phyloP scores from a whole-genome alignment of 352 stramenopile genomes.

The Phytopythium oedochilum region DNA sequence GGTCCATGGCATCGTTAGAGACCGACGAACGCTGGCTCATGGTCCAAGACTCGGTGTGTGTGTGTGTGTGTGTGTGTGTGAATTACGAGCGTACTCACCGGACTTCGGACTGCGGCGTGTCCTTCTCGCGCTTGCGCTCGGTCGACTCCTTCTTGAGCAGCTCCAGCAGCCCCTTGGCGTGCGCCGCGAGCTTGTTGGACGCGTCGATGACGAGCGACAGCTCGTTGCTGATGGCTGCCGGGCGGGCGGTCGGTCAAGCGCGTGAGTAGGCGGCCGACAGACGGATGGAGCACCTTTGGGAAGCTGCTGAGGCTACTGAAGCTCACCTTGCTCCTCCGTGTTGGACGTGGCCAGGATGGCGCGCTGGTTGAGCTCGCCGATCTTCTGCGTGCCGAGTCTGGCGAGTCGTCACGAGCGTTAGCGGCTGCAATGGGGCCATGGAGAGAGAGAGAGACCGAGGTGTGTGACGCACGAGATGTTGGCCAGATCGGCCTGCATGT shows the following conservation, averaged over 20 bases:
- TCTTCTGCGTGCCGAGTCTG: slow-evolving; percentile 88
- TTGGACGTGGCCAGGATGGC: slow-evolving; percentile 92
- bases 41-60: too few relatives aligned
- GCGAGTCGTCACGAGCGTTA: not conserved
- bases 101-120: slow-evolving; percentile 63
- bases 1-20: too few relatives aligned
- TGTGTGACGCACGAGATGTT: slow-evolving; percentile 63
- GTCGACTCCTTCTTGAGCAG: slow-evolving; percentile 94
- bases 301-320: too few relatives aligned
- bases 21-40: too few relatives aligned
- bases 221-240: slow-evolving; percentile 83
- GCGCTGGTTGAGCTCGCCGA: slow-evolving; percentile 92
- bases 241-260: not conserved
- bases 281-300: too few relatives aligned
- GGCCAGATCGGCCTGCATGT: slow-evolving; percentile 92
- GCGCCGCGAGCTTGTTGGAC: slow-evolving; percentile 90
- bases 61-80: too few relatives aligned
- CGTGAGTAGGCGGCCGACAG: not conserved
- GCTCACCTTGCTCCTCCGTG: slow-evolving; percentile 79
- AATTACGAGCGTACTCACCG: too few relatives aligned
- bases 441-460: too few relatives aligned
- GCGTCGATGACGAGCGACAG: slow-evolving; percentile 88
- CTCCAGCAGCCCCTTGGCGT: slow-evolving; percentile 85
- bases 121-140: slow-evolving; percentile 91
- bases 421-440: not conserved